Percentiles rank a stretch among this genome's conserved stretches.
These are phyloP conservation scores for Didymella sp. DNA, from an alignment of 2,329 filamentous ascomycete species.

Conservation along the genomic window DNA sequence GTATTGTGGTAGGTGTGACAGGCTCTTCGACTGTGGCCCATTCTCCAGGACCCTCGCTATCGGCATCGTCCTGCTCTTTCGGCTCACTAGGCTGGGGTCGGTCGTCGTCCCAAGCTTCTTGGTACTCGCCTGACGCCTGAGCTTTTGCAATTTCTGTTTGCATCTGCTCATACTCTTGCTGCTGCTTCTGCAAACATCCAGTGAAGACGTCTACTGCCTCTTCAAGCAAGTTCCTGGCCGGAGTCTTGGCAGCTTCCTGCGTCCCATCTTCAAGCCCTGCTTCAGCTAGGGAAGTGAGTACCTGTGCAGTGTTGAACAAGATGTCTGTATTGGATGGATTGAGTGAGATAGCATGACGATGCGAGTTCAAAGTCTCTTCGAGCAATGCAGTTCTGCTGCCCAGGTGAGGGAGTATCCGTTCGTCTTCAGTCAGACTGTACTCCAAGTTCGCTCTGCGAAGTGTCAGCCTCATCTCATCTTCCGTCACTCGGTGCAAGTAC, in stretches of 20 bases:
- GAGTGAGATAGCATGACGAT: slow-evolving; percentile 66
- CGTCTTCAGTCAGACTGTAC: slow-evolving; percentile 73
- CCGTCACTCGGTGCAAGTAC: slow-evolving; percentile 27
- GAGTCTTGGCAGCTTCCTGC: slow-evolving; percentile 44
- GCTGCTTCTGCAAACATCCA: slow-evolving; percentile 54
- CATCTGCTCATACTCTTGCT: slow-evolving; percentile 54
- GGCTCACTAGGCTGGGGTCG: slow-evolving; percentile 13
- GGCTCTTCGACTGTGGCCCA: slow-evolving; percentile 73
- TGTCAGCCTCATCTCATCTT: background rate
- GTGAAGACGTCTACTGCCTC: slow-evolving; percentile 69
- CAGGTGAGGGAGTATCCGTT: slow-evolving; percentile 66
- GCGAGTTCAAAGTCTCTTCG: slow-evolving; percentile 67
- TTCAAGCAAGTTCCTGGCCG: slow-evolving; percentile 62
- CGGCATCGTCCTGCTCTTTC: slow-evolving; percentile 26
- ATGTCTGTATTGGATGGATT: slow-evolving; percentile 70
- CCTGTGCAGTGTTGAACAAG: slow-evolving; percentile 75
- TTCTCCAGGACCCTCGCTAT: slow-evolving; percentile 58
- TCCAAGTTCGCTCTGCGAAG: slow-evolving; percentile 67
- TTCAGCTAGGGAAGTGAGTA: slow-evolving; percentile 71
- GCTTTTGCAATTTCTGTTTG: slow-evolving; percentile 44
- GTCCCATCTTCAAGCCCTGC: slow-evolving; percentile 61
- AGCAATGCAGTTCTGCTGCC: slow-evolving; percentile 63
- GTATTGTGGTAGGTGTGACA: slow-evolving; percentile 67
- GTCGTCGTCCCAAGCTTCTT: slow-evolving; percentile 31
- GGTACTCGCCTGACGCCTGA: slow-evolving; percentile 31